phyloP scores from a whole-genome alignment of 352 stramenopile species.

The Globisporangium parvum region DNA sequence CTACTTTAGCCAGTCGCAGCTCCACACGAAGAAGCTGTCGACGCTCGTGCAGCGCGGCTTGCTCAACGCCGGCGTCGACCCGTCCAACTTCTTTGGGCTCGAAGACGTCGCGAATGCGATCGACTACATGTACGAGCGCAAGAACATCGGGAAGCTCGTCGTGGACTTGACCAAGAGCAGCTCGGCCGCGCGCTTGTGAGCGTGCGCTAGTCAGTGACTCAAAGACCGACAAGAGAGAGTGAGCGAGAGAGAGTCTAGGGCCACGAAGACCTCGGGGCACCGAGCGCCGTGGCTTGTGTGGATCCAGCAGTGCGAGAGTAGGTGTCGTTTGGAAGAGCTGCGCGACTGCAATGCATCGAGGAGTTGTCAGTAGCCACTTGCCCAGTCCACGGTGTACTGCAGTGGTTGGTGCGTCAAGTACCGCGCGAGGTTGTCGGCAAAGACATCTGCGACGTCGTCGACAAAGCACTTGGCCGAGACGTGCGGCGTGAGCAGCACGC shows the following conservation, averaged over 20 bases:
- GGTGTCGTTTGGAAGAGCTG: no score
- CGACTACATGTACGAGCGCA: slow-evolving; percentile 40
- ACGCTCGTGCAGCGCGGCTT: slow-evolving; percentile 33
- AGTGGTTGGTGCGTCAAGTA: slow-evolving; percentile 33
- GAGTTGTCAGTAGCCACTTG: slow-evolving; percentile 31
- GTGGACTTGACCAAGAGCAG: slow-evolving; percentile 44
- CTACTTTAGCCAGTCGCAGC: slow-evolving; percentile 20
- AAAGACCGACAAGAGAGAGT: no score
- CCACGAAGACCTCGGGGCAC: no score
- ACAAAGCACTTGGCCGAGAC: slow-evolving; percentile 70
- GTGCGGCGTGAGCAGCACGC: slow-evolving; percentile 76
- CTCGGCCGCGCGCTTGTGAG: slow-evolving; percentile 40
- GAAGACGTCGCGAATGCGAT: slow-evolving; percentile 50
- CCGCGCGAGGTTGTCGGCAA: slow-evolving; percentile 50
- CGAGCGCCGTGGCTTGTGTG: no score
- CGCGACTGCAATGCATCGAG: no score
- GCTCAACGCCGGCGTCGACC: slow-evolving; percentile 33
- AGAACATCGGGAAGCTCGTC: slow-evolving; percentile 80
- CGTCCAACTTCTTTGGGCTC: slow-evolving; percentile 37
- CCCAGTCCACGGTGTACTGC: slow-evolving; percentile 45
- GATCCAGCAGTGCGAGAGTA: no score
- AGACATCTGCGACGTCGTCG: slow-evolving; percentile 71
- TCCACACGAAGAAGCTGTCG: slow-evolving; percentile 38
- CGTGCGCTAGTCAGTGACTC: not conserved
- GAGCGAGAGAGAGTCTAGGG: no score